Conservation (phyloP, 139 green algal genomes). For the Chlorella sorokiniana region DNA sequence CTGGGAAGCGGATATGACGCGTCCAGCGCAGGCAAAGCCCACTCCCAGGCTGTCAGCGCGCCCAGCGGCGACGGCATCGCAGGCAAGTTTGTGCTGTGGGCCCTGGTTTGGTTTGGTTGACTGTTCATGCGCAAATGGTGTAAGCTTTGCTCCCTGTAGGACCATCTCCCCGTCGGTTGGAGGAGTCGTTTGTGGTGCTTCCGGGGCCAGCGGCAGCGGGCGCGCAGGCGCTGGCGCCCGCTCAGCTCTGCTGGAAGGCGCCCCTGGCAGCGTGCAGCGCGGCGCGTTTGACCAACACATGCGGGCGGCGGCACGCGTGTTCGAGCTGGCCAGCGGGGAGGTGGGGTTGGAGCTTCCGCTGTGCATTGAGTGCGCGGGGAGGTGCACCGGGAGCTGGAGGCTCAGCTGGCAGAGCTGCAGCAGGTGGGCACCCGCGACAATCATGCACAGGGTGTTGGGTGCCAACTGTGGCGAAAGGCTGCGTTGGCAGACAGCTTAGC, state of each 20-base stretch:
- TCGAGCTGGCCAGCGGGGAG: constrained; percentile 68
- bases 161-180: constrained; percentile 40
- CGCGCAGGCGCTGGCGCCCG: constrained; percentile 22
- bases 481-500: too few species aligned
- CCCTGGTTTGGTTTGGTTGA: too few species aligned
- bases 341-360: constrained; percentile 81
- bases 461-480: too few species aligned
- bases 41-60: too few species aligned
- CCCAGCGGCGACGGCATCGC: not conserved
- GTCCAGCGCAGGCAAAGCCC: not conserved
- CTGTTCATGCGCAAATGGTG: not conserved
- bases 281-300: constrained; percentile 65
- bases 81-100: too few species aligned
- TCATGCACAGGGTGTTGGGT: too few species aligned
- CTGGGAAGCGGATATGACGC: constrained; percentile 46
- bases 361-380: constrained; percentile 84
- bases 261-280: not conserved
- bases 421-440: constrained; percentile 60
- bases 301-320: constrained; percentile 56
- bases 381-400: constrained; percentile 79
- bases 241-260: not conserved
- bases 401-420: constrained; percentile 64
- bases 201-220: not conserved
- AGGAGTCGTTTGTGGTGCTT: constrained; percentile 80
- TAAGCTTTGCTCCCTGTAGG: not conserved